These are phyloP conservation scores for Paracoccidioides brasiliensis DNA, from an alignment of 2,329 filamentous ascomycete genomes.

Conservation along the genomic window DNA sequence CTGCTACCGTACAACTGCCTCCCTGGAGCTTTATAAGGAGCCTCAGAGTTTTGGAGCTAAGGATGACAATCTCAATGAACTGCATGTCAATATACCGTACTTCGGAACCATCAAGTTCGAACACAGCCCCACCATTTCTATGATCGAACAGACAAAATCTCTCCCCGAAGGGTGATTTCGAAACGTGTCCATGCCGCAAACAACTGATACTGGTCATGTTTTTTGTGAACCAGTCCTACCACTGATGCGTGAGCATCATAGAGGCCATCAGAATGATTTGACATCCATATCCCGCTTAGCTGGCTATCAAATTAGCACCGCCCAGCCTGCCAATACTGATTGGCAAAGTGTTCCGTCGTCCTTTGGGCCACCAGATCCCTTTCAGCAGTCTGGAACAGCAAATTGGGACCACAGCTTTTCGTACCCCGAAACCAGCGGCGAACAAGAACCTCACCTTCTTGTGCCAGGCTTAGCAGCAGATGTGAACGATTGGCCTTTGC, in stretches of 20 bases:
- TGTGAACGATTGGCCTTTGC: too few species aligned
- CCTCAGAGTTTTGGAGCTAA: background rate
- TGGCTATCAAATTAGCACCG: background rate
- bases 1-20: background rate
- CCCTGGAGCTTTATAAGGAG: constrained; percentile 3
- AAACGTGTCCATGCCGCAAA: background rate
- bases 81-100: constrained; percentile 33
- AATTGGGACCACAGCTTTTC: too few species aligned
- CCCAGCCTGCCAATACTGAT: background rate
- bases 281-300: background rate
- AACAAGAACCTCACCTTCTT: too few species aligned
- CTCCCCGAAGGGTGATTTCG: background rate
- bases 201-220: background rate
- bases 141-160: background rate
- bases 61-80: background rate
- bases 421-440: too few species aligned
- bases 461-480: too few species aligned
- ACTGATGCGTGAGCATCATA: background rate
- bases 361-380: too few species aligned
- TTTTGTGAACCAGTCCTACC: background rate
- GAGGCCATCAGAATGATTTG: background rate
- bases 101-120: constrained; percentile 30
- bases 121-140: background rate
- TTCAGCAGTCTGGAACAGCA: too few species aligned
- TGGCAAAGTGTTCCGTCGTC: too few species aligned